Evolutionary conservation across 345 rosid genomes (phyloP).

Genomic region (Gynandropsis gynandra): DNA sequence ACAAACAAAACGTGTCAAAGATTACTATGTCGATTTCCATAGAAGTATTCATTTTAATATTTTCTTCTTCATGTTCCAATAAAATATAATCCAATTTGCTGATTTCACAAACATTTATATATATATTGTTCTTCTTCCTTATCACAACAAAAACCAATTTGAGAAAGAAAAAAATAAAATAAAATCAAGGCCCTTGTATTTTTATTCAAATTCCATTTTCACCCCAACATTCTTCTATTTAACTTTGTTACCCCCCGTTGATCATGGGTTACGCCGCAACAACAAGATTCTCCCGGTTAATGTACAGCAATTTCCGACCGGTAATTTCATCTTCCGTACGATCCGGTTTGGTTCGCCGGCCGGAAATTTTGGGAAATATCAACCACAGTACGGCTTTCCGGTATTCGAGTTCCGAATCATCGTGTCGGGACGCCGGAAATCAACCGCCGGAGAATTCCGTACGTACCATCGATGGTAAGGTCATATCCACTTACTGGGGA

Average conservation of each 20-base stretch:
- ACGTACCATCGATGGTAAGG: conserved; percentile 20
- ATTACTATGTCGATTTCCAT: too few species aligned
- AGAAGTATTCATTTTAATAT: too few species aligned
- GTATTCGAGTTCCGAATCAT: conserved; percentile 16
- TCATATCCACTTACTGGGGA: conserved; percentile 53
- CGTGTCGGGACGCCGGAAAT: conserved; percentile 12
- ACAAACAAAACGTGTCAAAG: too few species aligned
- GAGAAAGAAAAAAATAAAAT: too few species aligned
- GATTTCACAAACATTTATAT: too few species aligned
- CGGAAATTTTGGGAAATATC: conserved; percentile 5
- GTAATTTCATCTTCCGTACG: conserved; percentile 20
- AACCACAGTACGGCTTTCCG: conserved; percentile 8
- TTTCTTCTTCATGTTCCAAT: too few species aligned
- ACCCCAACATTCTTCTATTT: too few species aligned
- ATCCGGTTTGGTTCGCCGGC: conserved; percentile 17
- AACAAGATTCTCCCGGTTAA: conserved; percentile 3
- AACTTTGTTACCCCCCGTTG: not conserved
- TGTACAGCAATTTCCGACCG: conserved; percentile 27
- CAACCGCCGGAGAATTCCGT: conserved; percentile 12
- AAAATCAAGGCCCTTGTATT: too few species aligned
- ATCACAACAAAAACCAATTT: too few species aligned
- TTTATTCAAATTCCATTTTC: too few species aligned
- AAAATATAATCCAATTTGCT: too few species aligned
- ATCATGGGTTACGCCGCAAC: not conserved
- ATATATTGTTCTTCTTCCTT: too few species aligned